These are phyloP conservation scores for Sanguinoderma infundibulare DNA, from an alignment of 1,284 basidiomycete genomes.

Conservation along the genomic window DNA sequence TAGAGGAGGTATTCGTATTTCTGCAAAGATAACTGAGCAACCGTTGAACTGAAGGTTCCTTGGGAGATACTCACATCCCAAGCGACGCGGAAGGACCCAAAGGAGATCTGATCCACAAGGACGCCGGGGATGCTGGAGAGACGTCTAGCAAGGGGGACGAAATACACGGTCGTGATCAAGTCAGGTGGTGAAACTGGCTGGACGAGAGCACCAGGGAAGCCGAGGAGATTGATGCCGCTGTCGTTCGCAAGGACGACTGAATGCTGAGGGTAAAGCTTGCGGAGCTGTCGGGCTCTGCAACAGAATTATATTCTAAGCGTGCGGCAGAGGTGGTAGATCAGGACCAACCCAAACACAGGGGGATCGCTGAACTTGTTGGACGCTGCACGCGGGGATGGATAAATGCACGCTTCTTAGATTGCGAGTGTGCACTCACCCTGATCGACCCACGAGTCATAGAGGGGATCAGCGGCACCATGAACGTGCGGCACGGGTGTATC, in stretches of 20 bases:
- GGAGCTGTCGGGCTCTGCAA: slow-evolving; percentile 54
- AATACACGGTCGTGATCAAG: slow-evolving; percentile 52
- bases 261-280: slow-evolving; percentile 63
- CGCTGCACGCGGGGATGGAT: slow-evolving; percentile 38
- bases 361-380: slow-evolving; percentile 53
- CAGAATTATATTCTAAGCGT: neutral
- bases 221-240: slow-evolving; percentile 48
- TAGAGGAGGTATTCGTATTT: slow-evolving; percentile 53
- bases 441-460: slow-evolving; percentile 56
- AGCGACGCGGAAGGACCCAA: slow-evolving; percentile 56
- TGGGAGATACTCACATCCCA: slow-evolving; percentile 56
- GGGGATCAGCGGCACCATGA: slow-evolving; percentile 30
- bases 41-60: neutral
- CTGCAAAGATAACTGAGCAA: slow-evolving; percentile 32
- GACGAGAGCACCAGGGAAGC: slow-evolving; percentile 52
- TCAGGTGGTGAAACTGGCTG: slow-evolving; percentile 53
- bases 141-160: slow-evolving; percentile 51
- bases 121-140: slow-evolving; percentile 51
- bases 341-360: slow-evolving; percentile 49
- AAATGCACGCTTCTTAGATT: neutral
- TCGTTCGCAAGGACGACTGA: slow-evolving; percentile 61
- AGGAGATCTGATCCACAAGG: slow-evolving; percentile 54
- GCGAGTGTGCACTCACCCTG: slow-evolving; percentile 44
- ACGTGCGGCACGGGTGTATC: slow-evolving; percentile 23
- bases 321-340: neutral